Evolutionary conservation across 768 basidiomycete genomes (phyloP).

Genomic region (Hemileccinum impolitum): DNA sequence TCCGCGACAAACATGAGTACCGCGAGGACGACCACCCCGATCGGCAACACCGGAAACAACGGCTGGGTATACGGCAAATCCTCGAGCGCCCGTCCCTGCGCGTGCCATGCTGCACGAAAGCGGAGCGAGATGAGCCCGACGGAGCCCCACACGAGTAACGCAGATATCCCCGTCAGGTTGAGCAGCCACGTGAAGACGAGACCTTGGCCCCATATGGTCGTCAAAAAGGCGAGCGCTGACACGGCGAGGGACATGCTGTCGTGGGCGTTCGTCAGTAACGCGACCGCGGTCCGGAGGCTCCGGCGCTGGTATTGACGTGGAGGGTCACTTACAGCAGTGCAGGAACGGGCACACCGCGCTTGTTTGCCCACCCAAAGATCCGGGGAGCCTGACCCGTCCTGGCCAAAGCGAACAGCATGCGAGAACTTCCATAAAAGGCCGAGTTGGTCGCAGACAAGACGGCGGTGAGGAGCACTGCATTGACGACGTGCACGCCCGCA

Average conservation of each 20-base stretch:
- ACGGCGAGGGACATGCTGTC: constrained; percentile 46
- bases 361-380: constrained; percentile 62
- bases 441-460: constrained; percentile 64
- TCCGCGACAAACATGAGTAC: constrained; percentile 53
- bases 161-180: constrained; percentile 63
- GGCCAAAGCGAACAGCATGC: constrained; percentile 60
- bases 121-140: constrained; percentile 55
- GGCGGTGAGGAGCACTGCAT: constrained; percentile 64
- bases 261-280: too few species aligned
- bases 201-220: constrained; percentile 56
- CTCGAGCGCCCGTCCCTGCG: constrained; percentile 45
- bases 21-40: constrained; percentile 47
- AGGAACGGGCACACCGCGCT: constrained; percentile 59
- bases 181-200: constrained; percentile 58
- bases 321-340: constrained; percentile 44
- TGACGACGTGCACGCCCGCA: constrained; percentile 60
- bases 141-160: constrained; percentile 64
- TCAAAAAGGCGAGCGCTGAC: constrained; percentile 50
- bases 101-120: constrained; percentile 59
- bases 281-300: too few species aligned
- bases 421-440: constrained; percentile 63
- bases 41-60: constrained; percentile 49
- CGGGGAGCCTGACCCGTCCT: constrained; percentile 61
- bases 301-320: constrained; percentile 1
- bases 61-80: constrained; percentile 62